Evolutionary conservation across 2,329 filamentous ascomycete genomes (phyloP), one percentile per base, ranked within the genome.

Genomic region (Amauroascus niger): DNA sequence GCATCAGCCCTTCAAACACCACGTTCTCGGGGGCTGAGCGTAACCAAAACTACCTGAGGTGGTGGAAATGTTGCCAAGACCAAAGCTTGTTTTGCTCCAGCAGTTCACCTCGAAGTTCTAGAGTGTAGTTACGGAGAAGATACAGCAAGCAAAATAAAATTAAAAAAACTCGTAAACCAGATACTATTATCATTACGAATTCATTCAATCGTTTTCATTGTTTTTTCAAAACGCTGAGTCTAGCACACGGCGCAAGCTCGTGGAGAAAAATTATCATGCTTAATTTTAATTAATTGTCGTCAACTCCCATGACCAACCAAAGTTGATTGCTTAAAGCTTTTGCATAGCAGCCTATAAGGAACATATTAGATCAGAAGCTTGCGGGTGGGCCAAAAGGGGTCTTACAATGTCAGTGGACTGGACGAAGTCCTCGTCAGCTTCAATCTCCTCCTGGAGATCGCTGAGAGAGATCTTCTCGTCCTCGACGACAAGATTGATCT

Each of bases 401-500:
- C 76, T 71, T 72, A 79, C 84, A 68, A 96, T 72, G 73, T 97
- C 93, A 65, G 86, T 84, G 64, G 89, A 95, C 83, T 98, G 93
- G 69, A 98, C 89, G 73, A 88, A 86, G 72, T 98, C 93, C 79
- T 97, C 93, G 66, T 90, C 81, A 63, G 81, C 87, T 68, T 82
- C 80, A 66, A 97, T 94, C 78, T 87, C 67, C 70, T 88, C 83
- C 80, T 95, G 82, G 63, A 98, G 84, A 59, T 96, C 91, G 64
- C 85, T 81, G 61, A 87, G 72, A 62, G 87, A 90, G 69, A 98
- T 74, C 82, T 96, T 96, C 63, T 97, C 91, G 71, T 98, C 93
- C 80, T 97, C 93, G 61, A 97, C 78, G 65, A 97, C 89, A 64
- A 97, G 76, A 84, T 88, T 97, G 79, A 98, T 95, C 82, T 97